Base-by-base conservation (phyloP, 2,329 filamentous ascomycete species). In the Cladosporium oxysporum region DNA sequence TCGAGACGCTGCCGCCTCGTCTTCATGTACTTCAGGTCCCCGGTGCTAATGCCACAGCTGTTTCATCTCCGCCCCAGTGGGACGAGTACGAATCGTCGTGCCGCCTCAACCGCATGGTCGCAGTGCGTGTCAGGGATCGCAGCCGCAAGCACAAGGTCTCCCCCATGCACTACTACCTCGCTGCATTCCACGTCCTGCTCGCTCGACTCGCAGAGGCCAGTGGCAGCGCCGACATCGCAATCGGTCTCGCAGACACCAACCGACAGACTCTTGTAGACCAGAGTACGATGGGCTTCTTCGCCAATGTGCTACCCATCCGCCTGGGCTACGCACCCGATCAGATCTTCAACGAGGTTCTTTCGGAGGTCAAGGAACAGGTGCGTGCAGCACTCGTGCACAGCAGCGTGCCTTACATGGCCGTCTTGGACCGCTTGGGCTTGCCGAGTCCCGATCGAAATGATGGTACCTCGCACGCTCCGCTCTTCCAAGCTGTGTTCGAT, bases 231-330 rank as follows among this genome's bases (percentile, higher is more conserved):
- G 76, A 81, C 21, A 21, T 82, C 10, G 76, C 70, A 58, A 79
- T 83, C 58, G 80, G 80, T n/a, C 71, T 83, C 18, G 76, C 76
- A 2, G 79, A 82, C 66, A 77, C 76, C 0, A 74, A 73, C 37
- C 75, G 81, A 11, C 66, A 50, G 5, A 76, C 79, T 53, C 50
- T 64, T 5, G 63, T 68, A 6, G 44, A 74, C 1, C 44, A 65
- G 7, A 58, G 71, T 2, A 78, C 65, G 23, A 71, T 82, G 37
- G 81, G 81, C 1, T 69, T 76, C 59, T 79, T 78, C 66, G 59
- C 81, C 8, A 80, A 82, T 59, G 47, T 81, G 3, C 69, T 83
- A 0, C 75, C 80, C 1, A 50, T 83, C 0, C 71, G 75, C 1
- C 73, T 79, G 57, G 28, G 64, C 0, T 21, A 33, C n/a, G n/a